Conservation (phyloP, 805 yeast species). For the Trichomonascus vanleenenianus region DNA sequence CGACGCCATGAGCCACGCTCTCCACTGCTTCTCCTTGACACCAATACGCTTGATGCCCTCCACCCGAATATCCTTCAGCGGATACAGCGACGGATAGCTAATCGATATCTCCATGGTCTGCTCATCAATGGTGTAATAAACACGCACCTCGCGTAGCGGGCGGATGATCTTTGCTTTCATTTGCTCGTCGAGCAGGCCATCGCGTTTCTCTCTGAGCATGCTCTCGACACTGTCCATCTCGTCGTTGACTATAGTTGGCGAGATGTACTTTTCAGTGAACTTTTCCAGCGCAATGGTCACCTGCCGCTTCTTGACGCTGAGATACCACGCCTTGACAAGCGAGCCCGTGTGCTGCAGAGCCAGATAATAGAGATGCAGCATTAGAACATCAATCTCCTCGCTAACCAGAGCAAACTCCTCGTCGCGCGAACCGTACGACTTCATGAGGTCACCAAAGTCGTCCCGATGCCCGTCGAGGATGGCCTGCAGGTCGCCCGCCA, state of each 20-base stretch:
- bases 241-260: conserved; percentile 53
- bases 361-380: conserved; percentile 45
- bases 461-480: conserved; percentile 5
- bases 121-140: conserved; percentile 74
- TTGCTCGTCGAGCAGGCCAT: conserved; percentile 26
- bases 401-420: conserved; percentile 15
- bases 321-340: conserved; percentile 48
- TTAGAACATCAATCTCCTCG: conserved; percentile 34
- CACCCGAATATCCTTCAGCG: conserved; percentile 66
- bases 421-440: conserved; percentile 9
- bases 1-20: conserved; percentile 89
- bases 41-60: conserved; percentile 77
- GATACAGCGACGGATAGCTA: conserved; percentile 66
- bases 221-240: conserved; percentile 47
- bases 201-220: conserved; percentile 27
- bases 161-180: conserved; percentile 53
- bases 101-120: conserved; percentile 76
- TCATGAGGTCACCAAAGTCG: conserved; percentile 12
- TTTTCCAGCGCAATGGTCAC: conserved; percentile 52
- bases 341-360: conserved; percentile 48
- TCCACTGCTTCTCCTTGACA: conserved; percentile 87
- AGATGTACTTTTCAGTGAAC: conserved; percentile 52
- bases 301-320: conserved; percentile 59
- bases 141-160: conserved; percentile 58
- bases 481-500: conserved; percentile 1